phyloP scores from a whole-genome alignment of 805 yeast genomes.

The Nakazawaea wickerhamii region DNA sequence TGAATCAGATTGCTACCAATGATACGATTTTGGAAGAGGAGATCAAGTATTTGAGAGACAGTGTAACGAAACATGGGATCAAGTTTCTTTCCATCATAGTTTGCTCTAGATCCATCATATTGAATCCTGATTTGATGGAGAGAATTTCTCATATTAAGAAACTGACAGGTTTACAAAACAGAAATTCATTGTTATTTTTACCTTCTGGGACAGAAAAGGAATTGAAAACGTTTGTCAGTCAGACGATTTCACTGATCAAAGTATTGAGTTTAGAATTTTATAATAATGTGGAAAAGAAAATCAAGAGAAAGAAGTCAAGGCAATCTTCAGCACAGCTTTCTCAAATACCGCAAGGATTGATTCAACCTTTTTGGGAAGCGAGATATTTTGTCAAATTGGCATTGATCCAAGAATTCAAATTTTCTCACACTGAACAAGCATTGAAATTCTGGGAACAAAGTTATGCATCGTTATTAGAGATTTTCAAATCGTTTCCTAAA shows the following conservation, averaged over 20 bases:
- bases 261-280: constrained; percentile 42
- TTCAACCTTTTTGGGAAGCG: constrained; percentile 35
- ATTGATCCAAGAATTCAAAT: constrained; percentile 42
- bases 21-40: constrained; percentile 33
- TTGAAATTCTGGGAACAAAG: constrained; percentile 46
- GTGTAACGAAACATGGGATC: constrained; percentile 25
- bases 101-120: constrained; percentile 23
- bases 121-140: constrained; percentile 28
- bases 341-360: constrained; percentile 13
- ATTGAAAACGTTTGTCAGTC: constrained; percentile 28
- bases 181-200: constrained; percentile 38
- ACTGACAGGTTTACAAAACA: constrained; percentile 36
- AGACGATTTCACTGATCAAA: constrained; percentile 31
- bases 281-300: constrained; percentile 31
- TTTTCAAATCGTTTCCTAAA: constrained; percentile 25
- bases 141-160: constrained; percentile 33
- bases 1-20: constrained; percentile 18
- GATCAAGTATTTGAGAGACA: constrained; percentile 27
- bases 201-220: constrained; percentile 38
- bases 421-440: constrained; percentile 38
- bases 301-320: constrained; percentile 32
- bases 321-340: constrained; percentile 7
- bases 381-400: constrained; percentile 50
- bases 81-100: constrained; percentile 31
- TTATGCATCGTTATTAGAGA: constrained; percentile 43